phyloP scores from a whole-genome alignment of 257 asterid genomes.

The Gentiana macrophylla region DNA sequence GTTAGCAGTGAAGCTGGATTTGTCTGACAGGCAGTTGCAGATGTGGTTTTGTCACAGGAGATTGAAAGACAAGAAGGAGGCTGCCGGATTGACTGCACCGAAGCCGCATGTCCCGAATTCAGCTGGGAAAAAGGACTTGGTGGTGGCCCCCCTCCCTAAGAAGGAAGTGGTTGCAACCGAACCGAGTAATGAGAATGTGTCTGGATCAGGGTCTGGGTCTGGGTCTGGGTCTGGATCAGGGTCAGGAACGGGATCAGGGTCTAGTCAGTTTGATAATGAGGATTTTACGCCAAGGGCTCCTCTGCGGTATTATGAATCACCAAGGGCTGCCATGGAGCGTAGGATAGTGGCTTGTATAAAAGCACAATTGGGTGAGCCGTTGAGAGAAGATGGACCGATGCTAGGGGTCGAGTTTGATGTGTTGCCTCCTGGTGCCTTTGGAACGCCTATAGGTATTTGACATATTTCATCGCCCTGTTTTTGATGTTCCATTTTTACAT shows the following conservation, averaged over 20 bases:
- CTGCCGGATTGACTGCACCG: constrained; percentile 42
- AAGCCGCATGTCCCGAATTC: constrained; percentile 42
- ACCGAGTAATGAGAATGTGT: constrained; percentile 43
- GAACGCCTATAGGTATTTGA: constrained; percentile 73
- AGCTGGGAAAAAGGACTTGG: constrained; percentile 36
- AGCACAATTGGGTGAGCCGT: constrained; percentile 86
- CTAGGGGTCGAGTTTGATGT: constrained; percentile 94
- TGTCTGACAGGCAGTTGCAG: constrained; percentile 92
- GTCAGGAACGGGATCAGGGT: constrained; percentile 68
- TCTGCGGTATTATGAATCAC: constrained; percentile 53
- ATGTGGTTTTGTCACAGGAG: constrained; percentile 99
- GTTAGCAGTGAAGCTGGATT: constrained; percentile 57
- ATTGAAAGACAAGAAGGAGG: constrained; percentile 90
- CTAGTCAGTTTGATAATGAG: constrained; percentile 69
- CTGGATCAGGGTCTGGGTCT: constrained; percentile 52
- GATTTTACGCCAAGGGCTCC: constrained; percentile 44
- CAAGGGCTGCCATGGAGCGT: constrained; percentile 56
- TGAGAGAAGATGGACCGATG: constrained; percentile 78
- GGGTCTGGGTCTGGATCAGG: constrained; percentile 50
- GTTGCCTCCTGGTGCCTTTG: constrained; percentile 97
- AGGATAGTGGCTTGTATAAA: constrained; percentile 81
- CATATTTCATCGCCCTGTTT: not conserved
- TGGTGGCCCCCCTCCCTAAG: constrained; percentile 30
- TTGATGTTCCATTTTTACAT: constrained; percentile 3
- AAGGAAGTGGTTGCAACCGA: constrained; percentile 42